These are phyloP conservation scores for Warburgia ugandensis DNA, from an alignment of 164 flowering plant species.

Conservation along the genomic window DNA sequence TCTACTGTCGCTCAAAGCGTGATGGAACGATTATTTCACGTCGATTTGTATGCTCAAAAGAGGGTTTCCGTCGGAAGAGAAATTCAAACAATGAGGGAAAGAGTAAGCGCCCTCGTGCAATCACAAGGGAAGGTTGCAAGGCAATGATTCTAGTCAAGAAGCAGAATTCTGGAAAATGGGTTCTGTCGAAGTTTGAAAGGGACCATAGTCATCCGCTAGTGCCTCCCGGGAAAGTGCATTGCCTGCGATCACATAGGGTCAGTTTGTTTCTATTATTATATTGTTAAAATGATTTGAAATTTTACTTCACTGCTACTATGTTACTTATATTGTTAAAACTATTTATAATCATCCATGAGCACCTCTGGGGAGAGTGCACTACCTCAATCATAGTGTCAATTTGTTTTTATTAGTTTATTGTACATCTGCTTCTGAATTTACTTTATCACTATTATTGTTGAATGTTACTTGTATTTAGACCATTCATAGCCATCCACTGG, in stretches of 20 bases:
- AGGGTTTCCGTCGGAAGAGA: constrained; percentile 30
- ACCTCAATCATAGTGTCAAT: too few species aligned
- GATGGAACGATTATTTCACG: constrained; percentile 36
- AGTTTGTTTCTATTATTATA: too few species aligned
- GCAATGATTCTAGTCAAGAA: constrained; percentile 38
- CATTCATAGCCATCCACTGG: too few species aligned
- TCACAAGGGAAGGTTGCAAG: constrained; percentile 43
- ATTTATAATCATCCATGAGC: too few species aligned
- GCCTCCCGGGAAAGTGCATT: constrained; percentile 34
- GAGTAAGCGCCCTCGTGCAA: constrained; percentile 30
- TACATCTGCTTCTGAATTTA: too few species aligned
- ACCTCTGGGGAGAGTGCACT: too few species aligned
- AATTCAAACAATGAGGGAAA: constrained; percentile 12
- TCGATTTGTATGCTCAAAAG: constrained; percentile 35
- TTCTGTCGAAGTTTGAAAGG: constrained; percentile 23
- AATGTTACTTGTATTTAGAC: too few species aligned
- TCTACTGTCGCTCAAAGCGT: constrained; percentile 15
- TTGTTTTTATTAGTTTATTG: too few species aligned
- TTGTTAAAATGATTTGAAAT: too few species aligned
- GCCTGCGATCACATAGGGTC: constrained; percentile 35
- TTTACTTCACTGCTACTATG: too few species aligned
- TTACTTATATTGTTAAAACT: too few species aligned
- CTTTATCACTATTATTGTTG: too few species aligned
- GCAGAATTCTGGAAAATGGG: constrained; percentile 34
- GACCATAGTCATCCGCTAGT: constrained; percentile 41